Evolutionary conservation across 208 protist genomes (phyloP).

Genomic region (Herpetomonas samuelpessoai): DNA sequence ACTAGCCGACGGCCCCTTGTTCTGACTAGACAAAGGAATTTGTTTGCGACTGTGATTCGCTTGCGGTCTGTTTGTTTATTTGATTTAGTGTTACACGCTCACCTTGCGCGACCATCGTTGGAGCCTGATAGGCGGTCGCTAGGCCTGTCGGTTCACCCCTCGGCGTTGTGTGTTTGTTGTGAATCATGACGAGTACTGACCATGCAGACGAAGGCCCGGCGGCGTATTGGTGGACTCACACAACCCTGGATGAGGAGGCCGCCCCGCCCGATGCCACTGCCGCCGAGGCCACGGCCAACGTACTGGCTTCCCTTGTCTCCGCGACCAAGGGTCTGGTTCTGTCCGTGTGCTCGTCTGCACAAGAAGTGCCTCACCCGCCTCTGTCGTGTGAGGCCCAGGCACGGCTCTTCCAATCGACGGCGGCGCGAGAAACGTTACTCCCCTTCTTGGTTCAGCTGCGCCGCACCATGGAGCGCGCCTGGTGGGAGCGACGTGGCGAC

Average conservation of each 20-base stretch:
- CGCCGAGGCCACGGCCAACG: conserved; percentile 23
- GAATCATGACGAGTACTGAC: conserved; percentile 7
- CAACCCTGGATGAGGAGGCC: conserved; percentile 36
- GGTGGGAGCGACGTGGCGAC: conserved; percentile 33
- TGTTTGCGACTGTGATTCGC: no score
- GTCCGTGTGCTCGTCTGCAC: background rate
- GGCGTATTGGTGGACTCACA: conserved; percentile 64
- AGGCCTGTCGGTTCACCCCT: no score
- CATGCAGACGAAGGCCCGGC: background rate
- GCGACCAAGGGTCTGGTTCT: conserved; percentile 13
- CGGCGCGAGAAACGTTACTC: conserved; percentile 3
- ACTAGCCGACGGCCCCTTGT: no score
- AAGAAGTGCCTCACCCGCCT: no score
- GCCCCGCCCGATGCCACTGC: conserved; percentile 32
- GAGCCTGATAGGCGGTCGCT: no score
- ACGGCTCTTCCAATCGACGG: background rate
- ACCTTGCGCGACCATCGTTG: no score
- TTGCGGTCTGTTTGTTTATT: no score
- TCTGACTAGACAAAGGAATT: no score
- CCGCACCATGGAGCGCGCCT: conserved; percentile 27
- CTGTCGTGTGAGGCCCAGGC: background rate
- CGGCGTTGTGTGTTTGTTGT: no score
- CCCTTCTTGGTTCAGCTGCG: conserved; percentile 26
- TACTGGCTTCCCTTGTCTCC: conserved; percentile 12
- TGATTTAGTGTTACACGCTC: no score